Evolutionary conservation across 352 stramenopile genomes (phyloP).

Genomic region (Achlya hypogyna): DNA sequence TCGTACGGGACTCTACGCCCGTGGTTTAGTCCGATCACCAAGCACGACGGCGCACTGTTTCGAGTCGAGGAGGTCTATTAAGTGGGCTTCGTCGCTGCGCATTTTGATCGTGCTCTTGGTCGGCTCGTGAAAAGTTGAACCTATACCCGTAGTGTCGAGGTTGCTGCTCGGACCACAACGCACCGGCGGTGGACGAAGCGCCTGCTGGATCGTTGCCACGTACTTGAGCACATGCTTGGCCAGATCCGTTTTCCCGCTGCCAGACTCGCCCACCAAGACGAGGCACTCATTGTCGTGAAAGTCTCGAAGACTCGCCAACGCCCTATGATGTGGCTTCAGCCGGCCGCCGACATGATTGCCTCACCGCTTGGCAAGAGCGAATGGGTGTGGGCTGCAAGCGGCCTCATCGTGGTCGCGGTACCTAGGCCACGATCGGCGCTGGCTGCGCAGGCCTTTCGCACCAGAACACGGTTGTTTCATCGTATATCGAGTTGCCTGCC

Average conservation of each 20-base stretch:
- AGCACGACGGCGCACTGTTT: slow-evolving; percentile 26
- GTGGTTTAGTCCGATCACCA: not conserved
- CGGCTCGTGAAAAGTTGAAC: slow-evolving; percentile 65
- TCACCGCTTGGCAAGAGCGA: slow-evolving; percentile 63
- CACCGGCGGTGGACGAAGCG: slow-evolving; percentile 14
- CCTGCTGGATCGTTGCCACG: slow-evolving; percentile 42
- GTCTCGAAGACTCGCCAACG: not conserved
- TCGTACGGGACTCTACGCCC: slow-evolving; percentile 43
- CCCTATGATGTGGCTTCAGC: too few relatives aligned
- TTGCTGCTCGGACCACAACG: not conserved
- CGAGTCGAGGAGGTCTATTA: slow-evolving; percentile 60
- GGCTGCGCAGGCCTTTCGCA: slow-evolving; percentile 25
- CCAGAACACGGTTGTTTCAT: slow-evolving; percentile 60
- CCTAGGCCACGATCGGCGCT: not conserved
- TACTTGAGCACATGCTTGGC: slow-evolving; percentile 76
- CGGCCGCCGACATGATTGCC: too few relatives aligned
- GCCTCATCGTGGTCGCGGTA: slow-evolving; percentile 13
- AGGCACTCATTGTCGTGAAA: slow-evolving; percentile 2
- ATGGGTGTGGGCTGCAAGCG: slow-evolving; percentile 41
- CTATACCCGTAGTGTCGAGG: slow-evolving; percentile 19
- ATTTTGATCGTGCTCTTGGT: slow-evolving; percentile 79
- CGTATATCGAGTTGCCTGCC: slow-evolving; percentile 75
- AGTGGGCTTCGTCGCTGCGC: slow-evolving; percentile 60
- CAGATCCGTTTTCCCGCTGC: slow-evolving; percentile 67
- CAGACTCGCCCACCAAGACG: slow-evolving; percentile 54